Base-by-base conservation (phyloP, 2,329 filamentous ascomycete species). In the Thielaviopsis euricoi region DNA sequence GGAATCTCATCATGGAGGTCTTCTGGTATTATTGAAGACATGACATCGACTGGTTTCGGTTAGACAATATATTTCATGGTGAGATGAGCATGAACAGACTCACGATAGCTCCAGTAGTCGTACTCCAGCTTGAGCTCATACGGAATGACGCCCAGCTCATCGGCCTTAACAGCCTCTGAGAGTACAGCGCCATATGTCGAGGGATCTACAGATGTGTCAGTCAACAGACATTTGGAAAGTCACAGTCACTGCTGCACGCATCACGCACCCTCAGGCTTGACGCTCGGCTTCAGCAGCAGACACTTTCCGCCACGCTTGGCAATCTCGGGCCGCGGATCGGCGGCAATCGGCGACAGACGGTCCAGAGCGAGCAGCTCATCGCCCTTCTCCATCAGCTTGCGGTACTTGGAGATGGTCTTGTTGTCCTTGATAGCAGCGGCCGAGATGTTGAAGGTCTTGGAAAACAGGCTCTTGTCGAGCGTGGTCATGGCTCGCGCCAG, bases 401-500 rank as follows among this genome's bases (percentile, higher is more conserved):
- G 80, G 67, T 87, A 83, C 62, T 76, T 78, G 23, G 84, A 78
- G 58, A 97, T 89, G 64, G 89, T 80, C 64, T 81, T 85, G 61
- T 79, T 79, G 67, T 93, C 86, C 62, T 81, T 79, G 51, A 97
- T 75, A 43, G 85, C 80, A 6, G 89, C 91, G 2, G 89, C 90
- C 9, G 89, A 80, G 23, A 91, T 75, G 23, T 85, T 82, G 58
- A 95, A 73, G 0, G 77, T 86, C 68, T 85, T 88, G 56, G 80
- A 76, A 73, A 97, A 97, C 62, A 94, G 83, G 17, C 84, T 78
- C 63, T 87, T 83, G 72, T 98, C 90, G 62, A 98, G 81, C 54
- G 80, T 79, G 67, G 83, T 83, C 74, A 88, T 87, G 60, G 85
- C 83, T 69, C 87, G 85, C 65, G 91, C 85, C 60, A 89, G 76